A percentile compares a stretch with the other conserved stretches of the same genome.
These are phyloP conservation scores for Phaffomyces antillensis DNA, from an alignment of 805 yeast species.

Conservation along the genomic window DNA sequence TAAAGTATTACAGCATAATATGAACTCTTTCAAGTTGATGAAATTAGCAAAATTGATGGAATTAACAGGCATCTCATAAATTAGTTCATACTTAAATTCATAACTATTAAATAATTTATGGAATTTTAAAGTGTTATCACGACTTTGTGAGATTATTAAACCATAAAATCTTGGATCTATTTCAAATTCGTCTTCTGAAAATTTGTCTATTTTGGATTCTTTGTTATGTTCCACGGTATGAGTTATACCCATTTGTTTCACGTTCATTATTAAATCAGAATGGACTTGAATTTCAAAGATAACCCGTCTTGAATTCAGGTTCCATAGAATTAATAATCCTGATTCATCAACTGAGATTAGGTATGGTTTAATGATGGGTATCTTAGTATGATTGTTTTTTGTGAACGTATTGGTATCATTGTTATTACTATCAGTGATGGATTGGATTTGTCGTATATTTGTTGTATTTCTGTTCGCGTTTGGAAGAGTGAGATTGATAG, in stretches of 20 bases:
- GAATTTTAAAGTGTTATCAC: conserved; percentile 49
- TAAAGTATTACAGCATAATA: conserved; percentile 56
- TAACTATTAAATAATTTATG: conserved; percentile 32
- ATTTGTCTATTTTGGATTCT: too few relatives aligned
- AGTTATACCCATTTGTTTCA: conserved; percentile 36
- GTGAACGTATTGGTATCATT: too few relatives aligned
- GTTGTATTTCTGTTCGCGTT: too few relatives aligned
- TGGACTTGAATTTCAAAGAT: conserved; percentile 56
- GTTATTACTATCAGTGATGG: too few relatives aligned
- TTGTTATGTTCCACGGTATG: neutral
- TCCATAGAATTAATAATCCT: conserved; percentile 66
- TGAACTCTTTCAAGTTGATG: conserved; percentile 28
- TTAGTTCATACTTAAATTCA: conserved; percentile 12
- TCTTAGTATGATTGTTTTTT: neutral
- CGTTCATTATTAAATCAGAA: conserved; percentile 39
- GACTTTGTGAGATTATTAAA: conserved; percentile 53
- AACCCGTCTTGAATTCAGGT: conserved; percentile 48
- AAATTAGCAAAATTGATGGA: conserved; percentile 66
- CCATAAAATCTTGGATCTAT: conserved; percentile 28
- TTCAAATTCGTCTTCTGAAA: conserved; percentile 8
- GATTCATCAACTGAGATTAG: conserved; percentile 51
- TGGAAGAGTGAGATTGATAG: neutral
- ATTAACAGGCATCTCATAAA: conserved; percentile 59
- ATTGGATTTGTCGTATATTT: too few relatives aligned
- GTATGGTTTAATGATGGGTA: conserved; percentile 24